Percentiles rank a stretch among this genome's conserved stretches.
Evolutionary conservation across 2,329 filamentous ascomycete species (phyloP).

Genomic region (Aschersonia sp.): DNA sequence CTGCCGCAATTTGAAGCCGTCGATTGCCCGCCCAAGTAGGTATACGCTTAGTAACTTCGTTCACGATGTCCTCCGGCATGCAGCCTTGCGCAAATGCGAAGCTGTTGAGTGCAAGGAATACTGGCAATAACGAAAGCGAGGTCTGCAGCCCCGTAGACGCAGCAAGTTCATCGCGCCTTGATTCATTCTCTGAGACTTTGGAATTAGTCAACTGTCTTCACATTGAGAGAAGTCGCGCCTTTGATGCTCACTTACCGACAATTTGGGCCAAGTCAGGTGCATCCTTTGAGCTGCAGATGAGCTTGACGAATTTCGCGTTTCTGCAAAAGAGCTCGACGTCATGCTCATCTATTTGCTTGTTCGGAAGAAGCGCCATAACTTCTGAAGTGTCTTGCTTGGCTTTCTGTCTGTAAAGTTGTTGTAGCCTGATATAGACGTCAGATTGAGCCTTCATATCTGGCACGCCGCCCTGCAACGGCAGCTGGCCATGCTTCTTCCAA

Average conservation of each 20-base stretch:
- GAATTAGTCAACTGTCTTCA: too few relatives aligned
- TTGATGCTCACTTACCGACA: constrained; percentile 30
- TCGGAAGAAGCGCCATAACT: constrained; percentile 51
- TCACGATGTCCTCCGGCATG: constrained; percentile 39
- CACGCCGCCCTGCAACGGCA: constrained; percentile 75
- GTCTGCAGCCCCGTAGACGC: constrained; percentile 29
- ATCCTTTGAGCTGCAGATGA: constrained; percentile 46
- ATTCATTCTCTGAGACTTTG: constrained; percentile 30
- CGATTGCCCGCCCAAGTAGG: constrained; percentile 34
- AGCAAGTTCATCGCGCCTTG: constrained; percentile 36
- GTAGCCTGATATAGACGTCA: constrained; percentile 73
- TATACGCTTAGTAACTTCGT: constrained; percentile 24
- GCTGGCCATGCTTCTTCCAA: constrained; percentile 52
- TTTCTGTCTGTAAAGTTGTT: constrained; percentile 85
- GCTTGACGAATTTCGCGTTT: constrained; percentile 82
- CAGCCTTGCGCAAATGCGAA: constrained; percentile 29
- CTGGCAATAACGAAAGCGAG: constrained; percentile 47
- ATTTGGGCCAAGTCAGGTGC: constrained; percentile 35
- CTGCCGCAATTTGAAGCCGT: constrained; percentile 37
- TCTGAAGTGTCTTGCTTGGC: constrained; percentile 66
- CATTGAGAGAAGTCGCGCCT: too few relatives aligned
- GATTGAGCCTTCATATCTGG: constrained; percentile 98
- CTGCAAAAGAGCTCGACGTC: constrained; percentile 92
- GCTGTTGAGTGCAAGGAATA: constrained; percentile 52
- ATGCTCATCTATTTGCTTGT: constrained; percentile 42